Evolutionary conservation across 2,329 filamentous ascomycete genomes (phyloP).

Genomic region (Colletotrichum kahawae): DNA sequence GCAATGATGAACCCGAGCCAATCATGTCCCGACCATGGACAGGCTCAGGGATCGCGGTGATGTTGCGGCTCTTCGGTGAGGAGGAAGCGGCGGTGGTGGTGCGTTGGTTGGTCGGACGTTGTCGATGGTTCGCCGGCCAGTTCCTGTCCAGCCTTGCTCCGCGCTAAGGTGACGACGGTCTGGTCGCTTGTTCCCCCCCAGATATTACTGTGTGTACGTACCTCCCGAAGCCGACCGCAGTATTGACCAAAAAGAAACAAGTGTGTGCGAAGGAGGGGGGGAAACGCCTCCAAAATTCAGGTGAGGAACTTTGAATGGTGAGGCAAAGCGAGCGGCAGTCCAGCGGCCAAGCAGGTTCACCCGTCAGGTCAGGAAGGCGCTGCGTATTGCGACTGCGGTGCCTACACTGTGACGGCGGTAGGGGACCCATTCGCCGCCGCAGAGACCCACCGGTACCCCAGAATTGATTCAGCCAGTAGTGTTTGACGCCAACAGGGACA

Average conservation of each 20-base stretch:
- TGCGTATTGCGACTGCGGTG: not conserved
- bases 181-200: not conserved
- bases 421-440: not conserved
- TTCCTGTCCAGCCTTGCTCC: not conserved
- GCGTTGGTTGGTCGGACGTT: not conserved
- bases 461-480: not conserved
- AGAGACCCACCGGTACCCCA: not conserved
- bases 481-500: not conserved
- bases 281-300: not conserved
- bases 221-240: not conserved
- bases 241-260: not conserved
- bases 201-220: not conserved
- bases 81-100: conserved; percentile 1
- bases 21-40: not conserved
- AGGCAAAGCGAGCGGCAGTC: not conserved
- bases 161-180: not conserved
- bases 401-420: not conserved
- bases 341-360: not conserved
- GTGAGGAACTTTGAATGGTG: not conserved
- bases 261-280: not conserved
- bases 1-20: not conserved
- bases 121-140: not conserved
- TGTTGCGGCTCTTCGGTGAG: conserved; percentile 14
- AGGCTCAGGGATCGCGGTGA: not conserved
- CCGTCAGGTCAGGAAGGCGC: not conserved